These are phyloP conservation scores for Phytophthora fragariae DNA, from an alignment of 352 stramenopile genomes.

Conservation along the genomic window DNA sequence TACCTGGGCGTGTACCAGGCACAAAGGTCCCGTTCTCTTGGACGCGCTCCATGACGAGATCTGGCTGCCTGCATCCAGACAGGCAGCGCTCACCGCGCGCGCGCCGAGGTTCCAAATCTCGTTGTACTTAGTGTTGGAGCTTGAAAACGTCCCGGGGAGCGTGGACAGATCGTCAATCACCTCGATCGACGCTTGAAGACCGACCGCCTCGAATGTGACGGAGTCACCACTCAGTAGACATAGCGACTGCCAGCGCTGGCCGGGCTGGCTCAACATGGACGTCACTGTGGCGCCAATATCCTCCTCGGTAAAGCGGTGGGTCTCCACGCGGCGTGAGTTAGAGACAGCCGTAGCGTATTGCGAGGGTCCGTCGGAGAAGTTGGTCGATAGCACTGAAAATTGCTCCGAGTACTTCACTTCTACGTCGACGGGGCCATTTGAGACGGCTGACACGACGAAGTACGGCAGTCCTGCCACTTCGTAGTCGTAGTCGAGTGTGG, in stretches of 20 bases:
- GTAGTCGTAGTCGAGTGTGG: constrained; percentile 43
- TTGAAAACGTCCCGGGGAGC: constrained; percentile 23
- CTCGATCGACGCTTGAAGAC: constrained; percentile 26
- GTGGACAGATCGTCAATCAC: neutral
- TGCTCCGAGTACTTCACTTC: constrained; percentile 48
- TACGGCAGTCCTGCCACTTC: constrained; percentile 42
- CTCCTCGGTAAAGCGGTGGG: constrained; percentile 29
- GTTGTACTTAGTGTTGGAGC: constrained; percentile 35
- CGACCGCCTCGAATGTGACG: constrained; percentile 24
- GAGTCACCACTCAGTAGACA: constrained; percentile 22
- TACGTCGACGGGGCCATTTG: constrained; percentile 33
- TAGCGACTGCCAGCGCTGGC: constrained; percentile 32
- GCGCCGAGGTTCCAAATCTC: constrained; percentile 30
- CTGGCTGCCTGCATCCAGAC: constrained; percentile 4
- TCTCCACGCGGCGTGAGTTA: constrained; percentile 42
- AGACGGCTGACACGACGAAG: constrained; percentile 35
- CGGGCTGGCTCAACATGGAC: constrained; percentile 27
- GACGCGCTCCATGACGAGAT: constrained; percentile 24
- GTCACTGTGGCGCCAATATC: constrained; percentile 13
- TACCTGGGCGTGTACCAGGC: constrained; percentile 17
- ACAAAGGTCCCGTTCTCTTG: constrained; percentile 25
- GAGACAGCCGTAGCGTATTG: constrained; percentile 32
- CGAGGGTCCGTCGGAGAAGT: constrained; percentile 37
- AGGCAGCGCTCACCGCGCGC: constrained; percentile 18
- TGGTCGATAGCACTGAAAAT: constrained; percentile 31